Evolutionary conservation across 2,329 filamentous ascomycete genomes (phyloP), one percentile per base, ranked within the genome.

Genomic region (Phaeoacremonium minimum): DNA sequence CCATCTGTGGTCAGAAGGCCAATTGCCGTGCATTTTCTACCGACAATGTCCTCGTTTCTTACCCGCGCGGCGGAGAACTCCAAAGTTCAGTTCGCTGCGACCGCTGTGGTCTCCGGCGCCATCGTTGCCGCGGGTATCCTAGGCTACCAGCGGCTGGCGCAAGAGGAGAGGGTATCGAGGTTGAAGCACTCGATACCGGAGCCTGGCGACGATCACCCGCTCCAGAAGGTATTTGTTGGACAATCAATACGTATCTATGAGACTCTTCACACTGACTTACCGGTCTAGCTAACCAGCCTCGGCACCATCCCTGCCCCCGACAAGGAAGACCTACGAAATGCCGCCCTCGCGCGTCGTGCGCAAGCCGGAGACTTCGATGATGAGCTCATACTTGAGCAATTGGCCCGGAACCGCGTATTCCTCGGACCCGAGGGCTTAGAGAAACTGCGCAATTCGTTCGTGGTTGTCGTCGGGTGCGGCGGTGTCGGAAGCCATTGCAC

Each of bases 401-500:
- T 98, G 11, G 90, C 91, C 3, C 83, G 93, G 33, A 97, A 96
- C 58, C 79, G 87, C 36, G 89, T 93, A 18, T 98, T 98, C 56
- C 77, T 98, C 9, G 87, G 77, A 12, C 81, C 91, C 18, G 81
- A 82, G 7, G 93, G 93, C 0, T 75, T 98, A 9, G 68, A 72
- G 13, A 88, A 85, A 54, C 75, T 98, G 18, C 85, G 91, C 11
- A 71, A 75, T 32, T 78, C 91, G 2, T 95, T 94, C 52, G 77
- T 98, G 32, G 74, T 97, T 28, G 77, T 98, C 2, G 89, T 98
- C 9, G 93, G 93, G 4, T 91, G 89, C 48, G 93, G 93, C 45
- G 93, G 93, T 29, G 93, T 98, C 5, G 93, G 93, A 31, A 96
- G 89, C 6, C 94, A 98, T 66, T 90, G 87, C 44, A 78, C 84